Base-by-base conservation (phyloP, 2,329 filamentous ascomycete genomes). In the Sporothrix humicola region DNA sequence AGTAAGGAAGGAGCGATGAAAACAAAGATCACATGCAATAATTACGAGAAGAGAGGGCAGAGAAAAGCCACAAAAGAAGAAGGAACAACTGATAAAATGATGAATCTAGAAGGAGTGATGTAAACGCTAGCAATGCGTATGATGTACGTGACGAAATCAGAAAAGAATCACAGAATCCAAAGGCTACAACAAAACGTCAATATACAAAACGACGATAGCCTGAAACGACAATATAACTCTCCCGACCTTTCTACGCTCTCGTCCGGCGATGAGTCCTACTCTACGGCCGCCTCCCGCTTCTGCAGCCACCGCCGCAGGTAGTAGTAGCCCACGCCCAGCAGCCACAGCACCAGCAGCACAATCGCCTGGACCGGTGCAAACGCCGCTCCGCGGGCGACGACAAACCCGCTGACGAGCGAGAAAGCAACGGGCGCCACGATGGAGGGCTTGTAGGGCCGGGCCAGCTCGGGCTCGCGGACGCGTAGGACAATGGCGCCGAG, bases 401-500 rank as follows among this genome's bases (percentile, higher is more conserved):
- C 87, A 31, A 90, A 87, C 0, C 87, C 87, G 74, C 88, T 90
- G 1, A 90, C 88, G 0, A 88, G 61, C 0, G 86, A 83, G 75
- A 91, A 91, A 0, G 85, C 77, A 0, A 84, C 70, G 0, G 89
- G 89, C 10, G 89, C 82, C 2, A 85, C 31, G 0, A 89, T 77
- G 15, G 81, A 79, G 0, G 88, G 86, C 78, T 86, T 87, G 77
- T 90, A 91, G 0, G 89, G 89, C 12, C 89, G 80, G 0, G 82
- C 76, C 2, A 91, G 81, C 0, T 81, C 79, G 0, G 89, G 89
- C 78, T 91, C 88, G 0, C 87, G 84, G 72, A 84, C 84, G 13
- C 89, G 85, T 59, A 91, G 79, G 17, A 90, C 80, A 10, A 90
- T 82, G 1, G 88, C 85, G 0, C 89, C 89, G 0, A 90, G 77